Base-by-base conservation (phyloP, 2,329 filamentous ascomycete species). In the Aspergillus piperis region DNA sequence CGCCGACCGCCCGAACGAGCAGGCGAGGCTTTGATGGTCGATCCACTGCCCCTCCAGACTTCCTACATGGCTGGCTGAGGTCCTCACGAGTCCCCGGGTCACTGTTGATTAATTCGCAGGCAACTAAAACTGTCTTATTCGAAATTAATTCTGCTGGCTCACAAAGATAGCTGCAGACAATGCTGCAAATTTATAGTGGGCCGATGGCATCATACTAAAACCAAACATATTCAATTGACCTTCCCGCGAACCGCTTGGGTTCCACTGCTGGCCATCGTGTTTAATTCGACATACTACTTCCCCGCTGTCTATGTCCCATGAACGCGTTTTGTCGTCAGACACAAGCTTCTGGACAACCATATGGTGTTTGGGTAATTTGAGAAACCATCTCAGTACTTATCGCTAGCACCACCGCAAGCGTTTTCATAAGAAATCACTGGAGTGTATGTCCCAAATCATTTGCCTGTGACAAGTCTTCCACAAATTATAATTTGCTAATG, bases 1-100 rank as follows among this genome's bases (percentile, higher is more conserved):
- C 60, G 48, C 60, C 62, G 38, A 62, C 57, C 59, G 59, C 59
- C 62, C 51, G 39, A 59, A 44, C 41, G 11, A 44, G 51, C 39
- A 58, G 58, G 51, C 54, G 25, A 57, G 42, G 25, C 25, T 44
- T 44, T 44, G 32, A 56, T 48, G 32, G 47, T 48, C 32, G 47
- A 54, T 52, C 52, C 17, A 49, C 50, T 51, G 42, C 58, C 47
- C 61, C 54, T 62, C 58, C 50, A 23, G 11, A 11, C 13, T 13
- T 41, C 27, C 23, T 15, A 49, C 23, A 21, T n/a, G 42, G n/a
- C 48, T n/a, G 32, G 21, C 54, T 30, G 23, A 27, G 23, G 15
- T 50, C n/a, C n/a, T 27, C 25, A 27, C 41, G 21, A 42, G 41
- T 44, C 41, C 19, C 41, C 3, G 19, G 15, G 41, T 8, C 41